Evolutionary conservation across 1,284 basidiomycete genomes (phyloP).

Genomic region (Trichosporon asahii): DNA sequence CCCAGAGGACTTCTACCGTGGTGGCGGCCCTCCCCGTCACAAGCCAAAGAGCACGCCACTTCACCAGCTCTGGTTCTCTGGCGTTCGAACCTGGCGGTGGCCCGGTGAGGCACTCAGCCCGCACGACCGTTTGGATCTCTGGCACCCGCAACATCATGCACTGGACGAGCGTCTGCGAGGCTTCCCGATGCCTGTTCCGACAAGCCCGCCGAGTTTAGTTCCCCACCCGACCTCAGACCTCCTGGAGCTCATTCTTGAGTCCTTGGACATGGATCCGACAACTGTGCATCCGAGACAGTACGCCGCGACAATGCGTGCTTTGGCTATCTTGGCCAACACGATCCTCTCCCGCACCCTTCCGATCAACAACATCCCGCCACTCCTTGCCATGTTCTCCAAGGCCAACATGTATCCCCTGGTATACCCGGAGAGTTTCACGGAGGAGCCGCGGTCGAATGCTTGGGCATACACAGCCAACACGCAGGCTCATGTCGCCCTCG

Average conservation of each 20-base stretch:
- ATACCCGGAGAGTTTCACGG: slow-evolving; percentile 37
- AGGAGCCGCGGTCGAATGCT: slow-evolving; percentile 20
- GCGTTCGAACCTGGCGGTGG: slow-evolving; percentile 47
- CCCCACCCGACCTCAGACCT: slow-evolving; percentile 37
- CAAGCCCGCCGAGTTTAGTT: slow-evolving; percentile 46
- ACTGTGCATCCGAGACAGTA: slow-evolving; percentile 28
- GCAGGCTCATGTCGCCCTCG: slow-evolving; percentile 48
- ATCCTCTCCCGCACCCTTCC: slow-evolving; percentile 49
- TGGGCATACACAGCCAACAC: slow-evolving; percentile 50
- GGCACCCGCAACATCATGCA: slow-evolving; percentile 47
- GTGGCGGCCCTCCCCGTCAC: slow-evolving; percentile 19
- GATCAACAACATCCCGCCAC: slow-evolving; percentile 34
- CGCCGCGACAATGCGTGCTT: slow-evolving; percentile 43
- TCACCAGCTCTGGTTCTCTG: slow-evolving; percentile 45
- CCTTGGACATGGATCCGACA: slow-evolving; percentile 32
- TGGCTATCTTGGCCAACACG: slow-evolving; percentile 49
- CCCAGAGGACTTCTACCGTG: slow-evolving; percentile 39
- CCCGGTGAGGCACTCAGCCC: slow-evolving; percentile 50
- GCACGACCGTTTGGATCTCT: slow-evolving; percentile 47
- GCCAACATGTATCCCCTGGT: slow-evolving; percentile 40
- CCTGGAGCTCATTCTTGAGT: slow-evolving; percentile 36
- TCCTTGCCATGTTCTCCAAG: slow-evolving; percentile 37
- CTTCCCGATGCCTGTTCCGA: slow-evolving; percentile 47
- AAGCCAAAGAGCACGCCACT: slow-evolving; percentile 19
- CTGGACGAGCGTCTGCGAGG: slow-evolving; percentile 43